These are phyloP conservation scores for Musa troglodytarum DNA, from an alignment of 176 grass and related monocot species.

Conservation along the genomic window DNA sequence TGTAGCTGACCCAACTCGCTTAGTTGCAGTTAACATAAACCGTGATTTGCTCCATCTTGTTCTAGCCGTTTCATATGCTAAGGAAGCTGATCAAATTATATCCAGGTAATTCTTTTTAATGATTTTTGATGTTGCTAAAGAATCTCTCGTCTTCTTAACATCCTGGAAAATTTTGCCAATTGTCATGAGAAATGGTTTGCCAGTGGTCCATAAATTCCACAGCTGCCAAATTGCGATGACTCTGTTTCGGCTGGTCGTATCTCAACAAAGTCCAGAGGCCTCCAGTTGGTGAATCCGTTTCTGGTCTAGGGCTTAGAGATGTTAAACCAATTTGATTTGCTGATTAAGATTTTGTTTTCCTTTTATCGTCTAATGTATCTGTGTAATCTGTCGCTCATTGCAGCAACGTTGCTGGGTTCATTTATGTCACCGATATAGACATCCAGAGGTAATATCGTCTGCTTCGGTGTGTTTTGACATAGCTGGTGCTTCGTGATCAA, in stretches of 20 bases:
- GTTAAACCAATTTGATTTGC: no score
- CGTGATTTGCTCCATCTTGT: slow-evolving; percentile 86
- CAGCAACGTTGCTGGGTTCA: slow-evolving; percentile 91
- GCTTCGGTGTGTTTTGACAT: background rate
- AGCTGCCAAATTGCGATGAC: background rate
- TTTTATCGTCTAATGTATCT: no score
- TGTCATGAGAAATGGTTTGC: background rate
- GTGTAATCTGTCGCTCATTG: background rate
- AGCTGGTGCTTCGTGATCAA: background rate
- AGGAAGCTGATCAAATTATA: slow-evolving; percentile 85
- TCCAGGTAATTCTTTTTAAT: slow-evolving; percentile 51
- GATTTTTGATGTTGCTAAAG: background rate
- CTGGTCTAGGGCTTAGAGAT: no score
- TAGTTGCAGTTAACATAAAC: slow-evolving; percentile 72
- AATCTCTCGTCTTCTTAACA: background rate
- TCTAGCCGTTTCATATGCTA: slow-evolving; percentile 80
- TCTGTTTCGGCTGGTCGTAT: background rate
- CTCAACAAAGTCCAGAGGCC: no score
- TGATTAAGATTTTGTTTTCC: no score
- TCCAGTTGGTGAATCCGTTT: no score
- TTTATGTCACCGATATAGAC: slow-evolving; percentile 83
- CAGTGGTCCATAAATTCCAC: background rate
- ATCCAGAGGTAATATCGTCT: slow-evolving; percentile 59
- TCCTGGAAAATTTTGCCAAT: background rate
- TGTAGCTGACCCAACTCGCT: slow-evolving; percentile 69